A percentile compares a stretch with the other conserved stretches of the same genome.
Conservation (phyloP, 2,329 filamentous ascomycete species). For the Exophiala sideris region DNA sequence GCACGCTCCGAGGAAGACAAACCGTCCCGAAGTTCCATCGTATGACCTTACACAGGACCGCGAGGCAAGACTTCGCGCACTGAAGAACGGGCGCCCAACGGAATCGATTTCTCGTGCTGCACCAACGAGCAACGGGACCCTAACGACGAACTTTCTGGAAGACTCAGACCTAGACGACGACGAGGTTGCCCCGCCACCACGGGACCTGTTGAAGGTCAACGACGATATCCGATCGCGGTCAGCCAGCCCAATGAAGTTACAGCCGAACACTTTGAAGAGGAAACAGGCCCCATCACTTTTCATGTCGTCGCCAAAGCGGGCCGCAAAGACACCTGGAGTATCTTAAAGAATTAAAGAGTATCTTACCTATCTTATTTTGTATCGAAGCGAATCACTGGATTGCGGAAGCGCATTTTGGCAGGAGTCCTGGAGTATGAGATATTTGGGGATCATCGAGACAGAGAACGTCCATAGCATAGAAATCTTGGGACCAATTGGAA, state of each 20-base stretch:
- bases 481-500: too few species aligned
- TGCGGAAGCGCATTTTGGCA: background rate
- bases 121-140: background rate
- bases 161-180: constrained; percentile 13
- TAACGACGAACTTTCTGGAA: constrained; percentile 26
- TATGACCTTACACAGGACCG: constrained; percentile 30
- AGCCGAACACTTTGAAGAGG: constrained; percentile 10
- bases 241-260: constrained; percentile 14
- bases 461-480: too few species aligned
- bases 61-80: constrained; percentile 33
- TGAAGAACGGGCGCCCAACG: constrained; percentile 28
- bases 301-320: constrained; percentile 6
- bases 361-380: too few species aligned
- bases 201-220: constrained; percentile 4
- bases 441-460: too few species aligned
- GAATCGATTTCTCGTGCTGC: background rate
- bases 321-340: background rate
- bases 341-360: background rate
- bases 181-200: constrained; percentile 1
- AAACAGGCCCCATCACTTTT: constrained; percentile 19
- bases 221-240: constrained; percentile 6
- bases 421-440: background rate
- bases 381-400: background rate
- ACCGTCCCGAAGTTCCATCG: constrained; percentile 1
- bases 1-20: constrained; percentile 7